Evolutionary conservation across 1,284 basidiomycete species (phyloP).

Genomic region (Sanghuangporus sanghuang): DNA sequence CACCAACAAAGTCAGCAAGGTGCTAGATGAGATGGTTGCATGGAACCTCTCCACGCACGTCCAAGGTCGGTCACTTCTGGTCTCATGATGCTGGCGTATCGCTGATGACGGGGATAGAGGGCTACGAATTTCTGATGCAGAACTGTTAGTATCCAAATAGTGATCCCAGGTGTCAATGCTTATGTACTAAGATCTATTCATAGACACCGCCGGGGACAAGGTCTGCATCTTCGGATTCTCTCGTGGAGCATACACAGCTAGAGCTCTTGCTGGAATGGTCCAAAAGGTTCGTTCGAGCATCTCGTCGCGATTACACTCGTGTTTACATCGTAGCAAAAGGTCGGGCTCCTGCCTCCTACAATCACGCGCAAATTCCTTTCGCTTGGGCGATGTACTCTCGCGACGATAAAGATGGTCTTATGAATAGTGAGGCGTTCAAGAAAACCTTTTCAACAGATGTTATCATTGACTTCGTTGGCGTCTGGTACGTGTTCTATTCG

Average conservation of each 20-base stretch:
- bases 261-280: conserved; percentile 49
- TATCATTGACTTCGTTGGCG: conserved; percentile 54
- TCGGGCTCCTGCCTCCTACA: conserved; percentile 39
- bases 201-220: conserved; percentile 37
- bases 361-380: conserved; percentile 60
- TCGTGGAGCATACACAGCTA: conserved; percentile 51
- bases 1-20: conserved; percentile 34
- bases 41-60: conserved; percentile 55
- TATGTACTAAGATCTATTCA: neutral
- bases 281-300: conserved; percentile 31
- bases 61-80: conserved; percentile 20
- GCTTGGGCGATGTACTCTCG: conserved; percentile 64
- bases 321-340: conserved; percentile 18
- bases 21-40: conserved; percentile 45
- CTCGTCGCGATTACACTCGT: neutral
- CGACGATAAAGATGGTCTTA: conserved; percentile 46
- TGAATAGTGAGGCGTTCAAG: conserved; percentile 55
- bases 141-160: conserved; percentile 37
- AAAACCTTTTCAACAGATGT: conserved; percentile 56
- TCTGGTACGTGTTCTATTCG: conserved; percentile 40
- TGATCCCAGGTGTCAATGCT: neutral
- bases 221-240: conserved; percentile 48
- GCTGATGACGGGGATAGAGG: conserved; percentile 30
- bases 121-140: conserved; percentile 62
- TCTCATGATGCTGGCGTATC: neutral